Evolutionary conservation across 164 flowering plant species (phyloP).

Genomic region (Paratinospora sagittata): DNA sequence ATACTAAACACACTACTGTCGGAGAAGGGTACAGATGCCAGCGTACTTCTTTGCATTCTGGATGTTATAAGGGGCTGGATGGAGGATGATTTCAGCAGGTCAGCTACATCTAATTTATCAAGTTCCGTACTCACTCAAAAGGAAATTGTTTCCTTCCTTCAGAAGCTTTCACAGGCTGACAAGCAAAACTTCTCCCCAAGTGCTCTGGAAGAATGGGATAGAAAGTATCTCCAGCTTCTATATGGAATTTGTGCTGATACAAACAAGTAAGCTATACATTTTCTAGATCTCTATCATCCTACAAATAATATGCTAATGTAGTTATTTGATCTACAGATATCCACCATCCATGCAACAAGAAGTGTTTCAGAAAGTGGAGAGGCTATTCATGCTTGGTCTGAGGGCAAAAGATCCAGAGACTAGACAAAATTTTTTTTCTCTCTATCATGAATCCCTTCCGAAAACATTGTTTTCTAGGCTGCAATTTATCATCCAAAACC

Average conservation of each 20-base stretch:
- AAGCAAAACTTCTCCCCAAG: constrained; percentile 55
- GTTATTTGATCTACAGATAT: constrained; percentile 44
- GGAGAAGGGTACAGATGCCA: constrained; percentile 81
- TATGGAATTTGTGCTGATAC: constrained; percentile 90
- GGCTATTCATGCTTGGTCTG: constrained; percentile 90
- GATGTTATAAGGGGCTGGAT: constrained; percentile 89
- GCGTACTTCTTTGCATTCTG: constrained; percentile 85
- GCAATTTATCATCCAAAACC: constrained; percentile 86
- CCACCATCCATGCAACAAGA: constrained; percentile 66
- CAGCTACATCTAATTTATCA: constrained; percentile 40
- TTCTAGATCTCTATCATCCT: constrained; percentile 2
- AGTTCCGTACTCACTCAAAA: constrained; percentile 55
- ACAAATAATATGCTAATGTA: constrained; percentile 7
- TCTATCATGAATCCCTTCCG: constrained; percentile 87
- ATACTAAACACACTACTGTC: constrained; percentile 66
- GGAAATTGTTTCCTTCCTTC: constrained; percentile 84
- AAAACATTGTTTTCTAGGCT: constrained; percentile 78
- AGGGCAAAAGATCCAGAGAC: constrained; percentile 90
- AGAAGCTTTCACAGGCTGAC: constrained; percentile 95
- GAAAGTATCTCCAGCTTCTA: constrained; percentile 87
- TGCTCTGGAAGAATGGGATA: constrained; percentile 82
- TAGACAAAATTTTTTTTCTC: constrained; percentile 66
- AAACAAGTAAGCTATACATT: constrained; percentile 45
- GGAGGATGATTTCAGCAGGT: constrained; percentile 62
- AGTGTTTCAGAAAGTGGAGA: constrained; percentile 88